Percentiles rank a stretch among this genome's conserved stretches.
phyloP scores from a whole-genome alignment of 2,329 filamentous ascomycete species.

The Didymella keratinophila region DNA sequence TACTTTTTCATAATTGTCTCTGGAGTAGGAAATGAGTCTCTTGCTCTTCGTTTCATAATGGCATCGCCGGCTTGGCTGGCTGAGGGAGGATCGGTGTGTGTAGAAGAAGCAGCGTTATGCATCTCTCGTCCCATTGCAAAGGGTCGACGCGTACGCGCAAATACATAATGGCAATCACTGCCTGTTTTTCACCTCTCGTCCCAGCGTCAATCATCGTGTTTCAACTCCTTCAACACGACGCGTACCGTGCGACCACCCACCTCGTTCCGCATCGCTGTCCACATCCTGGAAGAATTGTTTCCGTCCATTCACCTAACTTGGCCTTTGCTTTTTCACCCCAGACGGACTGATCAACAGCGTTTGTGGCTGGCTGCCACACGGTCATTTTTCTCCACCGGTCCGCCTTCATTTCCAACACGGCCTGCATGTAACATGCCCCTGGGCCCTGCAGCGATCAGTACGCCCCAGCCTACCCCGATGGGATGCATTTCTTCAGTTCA shows the following conservation, averaged over 20 bases:
- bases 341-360: background rate
- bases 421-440: constrained; percentile 10
- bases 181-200: background rate
- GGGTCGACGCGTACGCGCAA: constrained; percentile 16
- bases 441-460: constrained; percentile 10
- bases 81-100: background rate
- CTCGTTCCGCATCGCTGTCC: background rate
- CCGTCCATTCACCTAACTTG: background rate
- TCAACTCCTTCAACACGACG: background rate
- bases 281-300: background rate
- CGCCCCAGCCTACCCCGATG: background rate
- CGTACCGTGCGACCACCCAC: constrained; percentile 6
- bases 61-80: constrained; percentile 12
- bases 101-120: constrained; percentile 16
- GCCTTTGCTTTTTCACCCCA: background rate
- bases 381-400: background rate
- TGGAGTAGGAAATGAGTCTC: constrained; percentile 11
- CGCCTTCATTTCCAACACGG: background rate
- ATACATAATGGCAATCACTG: constrained; percentile 16
- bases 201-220: background rate
- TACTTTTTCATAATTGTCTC: constrained; percentile 19
- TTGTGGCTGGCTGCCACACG: constrained; percentile 10
- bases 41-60: constrained; percentile 14
- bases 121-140: constrained; percentile 9
- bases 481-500: background rate